phyloP scores from a whole-genome alignment of 2,329 filamentous ascomycete species.

The Hypoxylon sp. region DNA sequence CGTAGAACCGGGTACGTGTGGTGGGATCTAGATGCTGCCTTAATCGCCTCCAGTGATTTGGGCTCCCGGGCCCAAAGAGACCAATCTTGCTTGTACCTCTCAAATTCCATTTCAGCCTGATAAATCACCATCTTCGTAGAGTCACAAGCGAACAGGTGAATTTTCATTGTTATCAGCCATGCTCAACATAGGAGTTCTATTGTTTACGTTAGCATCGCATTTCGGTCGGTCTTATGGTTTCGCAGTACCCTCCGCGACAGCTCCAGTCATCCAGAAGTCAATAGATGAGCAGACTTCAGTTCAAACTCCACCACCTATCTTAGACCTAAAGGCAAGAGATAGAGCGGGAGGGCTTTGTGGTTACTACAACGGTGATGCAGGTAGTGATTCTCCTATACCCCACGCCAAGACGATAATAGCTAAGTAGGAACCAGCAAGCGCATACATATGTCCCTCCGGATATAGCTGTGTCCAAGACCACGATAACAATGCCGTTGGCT shows the following conservation, averaged over 20 bases:
- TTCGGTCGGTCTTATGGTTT: not conserved
- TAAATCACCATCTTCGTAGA: not conserved
- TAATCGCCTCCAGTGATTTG: not conserved
- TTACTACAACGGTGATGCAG: slow-evolving; percentile 25
- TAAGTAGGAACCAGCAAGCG: slow-evolving; percentile 1
- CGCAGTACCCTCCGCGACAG: not conserved
- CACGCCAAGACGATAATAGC: not conserved
- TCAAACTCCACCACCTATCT: slow-evolving; percentile 6
- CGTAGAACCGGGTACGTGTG: not conserved
- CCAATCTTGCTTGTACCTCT: not conserved
- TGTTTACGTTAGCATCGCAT: not conserved
- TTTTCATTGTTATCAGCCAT: not conserved
- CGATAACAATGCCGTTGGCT: slow-evolving; percentile 12
- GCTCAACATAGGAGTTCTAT: not conserved
- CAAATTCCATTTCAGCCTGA: not conserved
- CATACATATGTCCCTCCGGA: slow-evolving; percentile 8
- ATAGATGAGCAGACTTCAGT: not conserved
- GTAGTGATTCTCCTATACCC: slow-evolving; percentile 2
- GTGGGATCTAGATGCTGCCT: not conserved
- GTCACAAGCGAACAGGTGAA: no score
- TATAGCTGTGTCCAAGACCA: slow-evolving; percentile 5
- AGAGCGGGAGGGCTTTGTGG: slow-evolving; percentile 17
- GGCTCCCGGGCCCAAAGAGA: not conserved
- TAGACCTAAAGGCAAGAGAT: slow-evolving; percentile 10
- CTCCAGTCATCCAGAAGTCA: not conserved